Evolutionary conservation across 1,284 basidiomycete species (phyloP), one percentile per base, ranked within the genome.

Genomic region (Ustilago sp.): DNA sequence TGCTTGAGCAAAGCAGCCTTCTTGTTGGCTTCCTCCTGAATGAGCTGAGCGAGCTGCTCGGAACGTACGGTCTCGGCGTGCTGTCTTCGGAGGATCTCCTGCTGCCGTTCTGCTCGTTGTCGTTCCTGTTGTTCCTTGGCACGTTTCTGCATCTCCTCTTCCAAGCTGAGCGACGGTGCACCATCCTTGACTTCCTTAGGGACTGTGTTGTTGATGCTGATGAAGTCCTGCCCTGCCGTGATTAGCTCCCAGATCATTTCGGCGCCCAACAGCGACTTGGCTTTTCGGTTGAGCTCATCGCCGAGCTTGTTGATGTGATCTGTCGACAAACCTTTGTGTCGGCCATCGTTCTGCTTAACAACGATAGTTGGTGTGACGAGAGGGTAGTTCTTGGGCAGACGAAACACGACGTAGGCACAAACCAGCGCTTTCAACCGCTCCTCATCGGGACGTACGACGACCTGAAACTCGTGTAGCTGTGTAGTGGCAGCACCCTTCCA

Each of bases 171-270:
- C 17, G 76, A 68, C 3, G 72, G 74, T 17, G 59, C 54, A 19
- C 76, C 67, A 34, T 79, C 67, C 57, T 72, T 72, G 61, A 63
- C 64, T 13, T 66, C 61, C 15, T 56, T 60, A 2, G 75, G 74
- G 0, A 72, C 67, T 2, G 59, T 54, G 48, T 83, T 82, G 71
- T 83, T 68, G 35, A 50, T 4, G 43, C 78, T 81, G 63, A 85
- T 81, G 19, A 69, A 84, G 35, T 85, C 83, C 54, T 83, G 82
- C 3, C 70, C 82, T 32, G 60, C 36, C 8, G 60, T 77, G 55
- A 85, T 80, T 36, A 86, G 75, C 68, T 86, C 86, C 80, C 85
- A 86, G 35, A 86, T 72, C 86, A 86, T 86, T 47, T 86, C 85
- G 12, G 80, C 74, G 23, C 85, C 85, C 4, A 85, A 50, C 15